Base-by-base conservation (phyloP, 2,329 filamentous ascomycete species). In the Pseudogymnoascus sp. region DNA sequence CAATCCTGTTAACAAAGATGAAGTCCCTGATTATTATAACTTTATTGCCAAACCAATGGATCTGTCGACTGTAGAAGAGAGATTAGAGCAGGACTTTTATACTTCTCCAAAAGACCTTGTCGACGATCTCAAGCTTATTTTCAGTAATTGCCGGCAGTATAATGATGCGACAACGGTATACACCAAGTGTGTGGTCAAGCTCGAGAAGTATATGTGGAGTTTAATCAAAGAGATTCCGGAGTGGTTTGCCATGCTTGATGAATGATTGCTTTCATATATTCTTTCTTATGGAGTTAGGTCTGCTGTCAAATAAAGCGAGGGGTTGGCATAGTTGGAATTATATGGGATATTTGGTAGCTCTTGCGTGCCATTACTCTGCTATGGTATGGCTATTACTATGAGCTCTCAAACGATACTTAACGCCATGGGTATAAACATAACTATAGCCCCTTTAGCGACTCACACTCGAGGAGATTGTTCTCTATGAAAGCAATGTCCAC, bases 41-140 rank as follows among this genome's bases (percentile, higher is more conserved):
- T 92, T 97, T 65, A 99, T 99, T 79, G 92, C 92, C 72, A 90
- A 96, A 74, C 94, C 94, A 36, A 99, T 99, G 94, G 94, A 97
- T 72, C 80, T 97, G 58, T 88, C 85, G 58, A 97, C 92, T 17
- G 97, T 99, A 93, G 94, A 97, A 75, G 86, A 85, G 68, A 96
- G 96, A 76, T 88, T 97, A 66, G 92, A 97, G 71, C 91, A 91
- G 39, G 94, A 97, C 75, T 84, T 93, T 71, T 99, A 99, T 72
- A 84, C 86, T 13, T 92, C 86, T 0, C 93, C 94, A 0, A 92
- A 97, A 72, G 94, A 97, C 70, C 97, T 99, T 69, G 87, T 93
- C 77, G 84, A 83, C 66, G 94, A 99, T 73, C 90, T 92, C 8
- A 88, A 87, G 71, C 84, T 97, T 70, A 87, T 99, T 67, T 97